Base-by-base conservation (phyloP, 2,329 filamentous ascomycete genomes). In the Clonostachys chloroleuca region DNA sequence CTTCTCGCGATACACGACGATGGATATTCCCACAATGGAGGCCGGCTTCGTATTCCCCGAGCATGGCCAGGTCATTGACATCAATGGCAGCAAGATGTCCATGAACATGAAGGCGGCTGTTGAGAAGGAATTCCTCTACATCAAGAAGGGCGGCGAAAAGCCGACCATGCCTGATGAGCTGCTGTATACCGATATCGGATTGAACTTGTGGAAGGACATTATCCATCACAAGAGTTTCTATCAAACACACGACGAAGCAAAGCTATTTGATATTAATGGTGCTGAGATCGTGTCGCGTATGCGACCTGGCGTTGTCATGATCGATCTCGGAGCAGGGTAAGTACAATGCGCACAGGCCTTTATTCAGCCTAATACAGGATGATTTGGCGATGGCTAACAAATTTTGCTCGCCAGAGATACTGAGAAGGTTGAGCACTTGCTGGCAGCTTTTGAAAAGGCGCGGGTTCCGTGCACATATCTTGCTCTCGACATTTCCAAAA, bases 321-420 rank as follows among this genome's bases (percentile, higher is more conserved):
- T 71, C 47, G 68, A 71, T 49, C 60, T 71, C 30, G 68, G 68
- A 50, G 68, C 68, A 16, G 68, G 68, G 68, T 71, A 55, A 61
- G 68, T 63, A 30, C 14, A 14, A 9, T 13, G 18, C 17, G 37
- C n/a, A n/a, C 17, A 40, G 12, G 37, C 37, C 24, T 30, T 30
- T 30, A 16, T 12, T 12, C 18, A 10, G 7, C 9, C 16, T 34
- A 18, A 18, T 13, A 36, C 14, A 9, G 30, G 13, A 34, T 35
- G 16, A 24, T 12, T 12, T 16, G 14, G 16, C 10, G 20, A 13
- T 42, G 40, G 40, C 40, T 16, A 30, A 17, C 40, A 42, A 44
- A 51, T 45, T 44, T 47, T 14, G 36, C n/a, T 47, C 24, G 24
- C 6, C 42, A 71, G 68, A 24, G 68, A 71, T 52, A 70, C 67